phyloP scores from a whole-genome alignment of 495 filamentous ascomycete species.

The Saxophila tyrrhenica region DNA sequence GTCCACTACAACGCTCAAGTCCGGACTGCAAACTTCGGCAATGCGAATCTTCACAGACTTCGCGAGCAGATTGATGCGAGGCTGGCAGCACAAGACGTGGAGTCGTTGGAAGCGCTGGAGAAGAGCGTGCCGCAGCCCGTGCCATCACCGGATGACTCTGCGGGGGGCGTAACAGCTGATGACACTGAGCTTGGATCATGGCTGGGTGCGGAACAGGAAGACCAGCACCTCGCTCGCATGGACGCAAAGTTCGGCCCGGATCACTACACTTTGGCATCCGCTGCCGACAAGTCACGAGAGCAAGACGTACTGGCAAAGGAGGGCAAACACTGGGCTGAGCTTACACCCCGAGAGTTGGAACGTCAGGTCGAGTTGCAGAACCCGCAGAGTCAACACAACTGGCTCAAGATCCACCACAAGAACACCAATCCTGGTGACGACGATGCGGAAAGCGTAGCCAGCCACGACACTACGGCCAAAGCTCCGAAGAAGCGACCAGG shows the following conservation, averaged over 20 bases:
- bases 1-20: slow-evolving; percentile 25
- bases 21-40: slow-evolving; percentile 15
- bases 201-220: slow-evolving; percentile 65
- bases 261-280: slow-evolving; percentile 13
- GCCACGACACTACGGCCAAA: slow-evolving; percentile 30
- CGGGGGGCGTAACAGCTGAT: slow-evolving; percentile 7
- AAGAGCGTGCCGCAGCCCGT: slow-evolving; percentile 20
- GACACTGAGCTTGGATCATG: slow-evolving; percentile 32
- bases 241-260: slow-evolving; percentile 52
- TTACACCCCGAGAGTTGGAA: slow-evolving; percentile 38
- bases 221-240: slow-evolving; percentile 62
- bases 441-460: slow-evolving; percentile 55
- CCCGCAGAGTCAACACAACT: slow-evolving; percentile 70
- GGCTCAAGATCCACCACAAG: slow-evolving; percentile 42
- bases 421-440: neutral
- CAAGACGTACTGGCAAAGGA: slow-evolving; percentile 5
- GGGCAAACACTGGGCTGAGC: slow-evolving; percentile 6
- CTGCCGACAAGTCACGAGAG: slow-evolving; percentile 19
- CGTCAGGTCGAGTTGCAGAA: slow-evolving; percentile 59
- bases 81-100: slow-evolving; percentile 22
- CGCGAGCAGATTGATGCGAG: slow-evolving; percentile 37
- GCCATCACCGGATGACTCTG: slow-evolving; percentile 15
- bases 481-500: slow-evolving; percentile 6
- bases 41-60: slow-evolving; percentile 26
- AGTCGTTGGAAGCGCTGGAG: slow-evolving; percentile 10